phyloP scores from a whole-genome alignment of 208 protist species.

The Acanthamoeba divionensis region DNA sequence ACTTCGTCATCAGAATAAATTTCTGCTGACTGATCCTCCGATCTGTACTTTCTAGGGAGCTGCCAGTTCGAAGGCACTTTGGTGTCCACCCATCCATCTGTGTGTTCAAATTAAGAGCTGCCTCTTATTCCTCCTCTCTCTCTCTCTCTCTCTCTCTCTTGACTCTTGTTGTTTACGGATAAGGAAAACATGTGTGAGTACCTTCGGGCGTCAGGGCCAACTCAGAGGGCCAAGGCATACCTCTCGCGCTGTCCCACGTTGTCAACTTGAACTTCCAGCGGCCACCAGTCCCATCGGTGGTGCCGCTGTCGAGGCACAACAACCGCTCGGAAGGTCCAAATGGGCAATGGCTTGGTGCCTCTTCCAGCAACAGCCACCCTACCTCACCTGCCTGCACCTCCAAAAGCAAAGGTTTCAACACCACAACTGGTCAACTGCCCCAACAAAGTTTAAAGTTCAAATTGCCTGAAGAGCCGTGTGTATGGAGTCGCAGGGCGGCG shows the following conservation, averaged over 20 bases:
- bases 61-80: not conserved
- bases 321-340: not conserved
- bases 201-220: not conserved
- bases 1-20: not conserved
- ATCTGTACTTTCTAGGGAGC: not conserved
- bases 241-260: not conserved
- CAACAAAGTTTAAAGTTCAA: no score
- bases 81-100: not conserved
- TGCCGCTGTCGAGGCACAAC: not conserved
- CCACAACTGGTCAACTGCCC: no score
- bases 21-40: not conserved
- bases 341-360: no score
- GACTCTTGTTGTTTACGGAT: not conserved
- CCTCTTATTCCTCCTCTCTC: not conserved
- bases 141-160: not conserved
- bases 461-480: no score
- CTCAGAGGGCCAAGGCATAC: not conserved
- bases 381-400: no score
- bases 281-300: no score
- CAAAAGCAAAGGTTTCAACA: no score
- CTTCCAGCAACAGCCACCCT: no score
- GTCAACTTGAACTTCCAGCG: slow-evolving; percentile 5
- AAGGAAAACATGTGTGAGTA: not conserved
- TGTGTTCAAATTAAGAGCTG: no score
- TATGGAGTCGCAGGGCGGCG: no score